Base-by-base conservation (phyloP, 768 basidiomycete species). In the Pleurotus ostreatus region DNA sequence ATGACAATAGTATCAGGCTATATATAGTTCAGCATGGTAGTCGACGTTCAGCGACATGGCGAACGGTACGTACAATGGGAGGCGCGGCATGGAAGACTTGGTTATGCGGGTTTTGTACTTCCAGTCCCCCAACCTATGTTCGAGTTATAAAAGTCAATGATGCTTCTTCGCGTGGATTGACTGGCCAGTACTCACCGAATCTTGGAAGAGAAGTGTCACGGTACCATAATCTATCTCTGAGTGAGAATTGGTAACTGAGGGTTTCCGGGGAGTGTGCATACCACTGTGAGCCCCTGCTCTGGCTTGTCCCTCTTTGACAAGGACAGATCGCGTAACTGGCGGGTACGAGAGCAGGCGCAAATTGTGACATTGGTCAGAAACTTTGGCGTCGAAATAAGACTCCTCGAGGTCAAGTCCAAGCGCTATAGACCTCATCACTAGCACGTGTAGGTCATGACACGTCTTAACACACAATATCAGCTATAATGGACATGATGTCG, bases 361-460 rank as follows among this genome's bases (percentile, higher is more conserved):
- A 65, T 92, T 94, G 65, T 94, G 92, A 60, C 78, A 84, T 69
- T 91, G 86, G 59, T 89, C 82, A 62, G 90, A 66, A 38, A 92
- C 83, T 69, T 83, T 86, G 46, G 76, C 67, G 64, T 93, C 89
- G 55, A 95, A 94, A 70, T 84, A 94, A 25, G 65, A 61, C 66
- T 92, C 89, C 4, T 83, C 76, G 22, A 94, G 79, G 30, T 82
- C 80, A 38, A 94, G 75, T 2, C 92, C 92, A 12, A 93, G 69
- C 1, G 92, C 93, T 62, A 95, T 83, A 2, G 91, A 85, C n/a
- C 87, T 80, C 90, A 95, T 93, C 41, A 94, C 83, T 49, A 80
- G 65, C 2, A 79, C 74, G 65, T 93, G 92, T 47, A 93, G 76
- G 55, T 84, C 76, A 59, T 92, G 89, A 70, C 90, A 92, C 38